Base-by-base conservation (phyloP, 2,329 filamentous ascomycete genomes). In the Xylaria sp. region DNA sequence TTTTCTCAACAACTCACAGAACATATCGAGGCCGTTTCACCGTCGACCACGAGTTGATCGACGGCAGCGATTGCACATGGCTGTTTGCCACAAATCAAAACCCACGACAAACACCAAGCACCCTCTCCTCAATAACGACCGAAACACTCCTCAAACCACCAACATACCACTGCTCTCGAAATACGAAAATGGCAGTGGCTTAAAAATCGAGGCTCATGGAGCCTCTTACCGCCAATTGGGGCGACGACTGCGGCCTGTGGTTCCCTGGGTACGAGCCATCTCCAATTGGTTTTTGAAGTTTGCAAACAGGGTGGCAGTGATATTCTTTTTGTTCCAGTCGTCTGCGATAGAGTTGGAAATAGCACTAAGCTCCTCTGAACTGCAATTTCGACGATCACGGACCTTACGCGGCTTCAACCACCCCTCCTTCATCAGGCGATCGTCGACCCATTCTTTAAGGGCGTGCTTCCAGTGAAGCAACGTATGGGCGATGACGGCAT, bases 391-490 rank as follows among this genome's bases (percentile, higher is more conserved):
- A 7, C 88, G 78, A 69, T 85, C 77, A 1, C 85, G 76, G 37
- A 91, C 75, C 67, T 84, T 80, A 9, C 80, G 74, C 0, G 84
- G 74, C 0, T 76, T 76, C 63, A 88, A 78, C 63, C 87, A 80
- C 0, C 84, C 85, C 60, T 86, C 78, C 1, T 72, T 72, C 23
- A 79, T 73, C 0, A 94, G 81, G 56, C 82, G 83, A 34, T 81
- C 79, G 23, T 88, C 78, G 0, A 92, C 86, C 81, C 83, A 89
- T 64, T 87, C 80, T 68, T 89, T 87, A n/a, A 93, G 82, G 51
- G 86, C 83, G 61, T 83, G 83, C 59, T 87, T 87, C 90, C 90
- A 92, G 73, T 94, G 90, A 3, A 85, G 80, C 2, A 93, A 79
- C 0, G 80, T 81, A 69, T 93, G 90, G 0, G 88, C 87, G 46